Conservation (phyloP, 2,329 filamentous ascomycete genomes). For the Sporothrix humicola region DNA sequence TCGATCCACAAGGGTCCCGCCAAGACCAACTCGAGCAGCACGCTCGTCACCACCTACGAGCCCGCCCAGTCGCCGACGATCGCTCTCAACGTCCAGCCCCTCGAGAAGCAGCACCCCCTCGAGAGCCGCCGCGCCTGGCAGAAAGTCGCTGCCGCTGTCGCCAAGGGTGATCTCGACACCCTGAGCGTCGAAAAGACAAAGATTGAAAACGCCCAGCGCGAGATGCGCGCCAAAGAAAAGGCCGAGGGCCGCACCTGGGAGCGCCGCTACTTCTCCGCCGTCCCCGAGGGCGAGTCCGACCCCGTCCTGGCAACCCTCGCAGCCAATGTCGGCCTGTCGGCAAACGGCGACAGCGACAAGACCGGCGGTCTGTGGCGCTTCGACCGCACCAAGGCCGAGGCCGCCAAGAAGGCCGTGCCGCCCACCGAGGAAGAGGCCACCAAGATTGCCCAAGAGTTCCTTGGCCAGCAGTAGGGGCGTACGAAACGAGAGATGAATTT, state of each 20-base stretch:
- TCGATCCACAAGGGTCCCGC: slow-evolving; percentile 72
- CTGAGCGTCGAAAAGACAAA: slow-evolving; percentile 80
- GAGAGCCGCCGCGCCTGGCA: slow-evolving; percentile 89
- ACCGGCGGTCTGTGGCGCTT: slow-evolving; percentile 67
- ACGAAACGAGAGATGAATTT: too few species aligned
- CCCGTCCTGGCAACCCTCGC: slow-evolving; percentile 54
- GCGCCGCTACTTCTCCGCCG: slow-evolving; percentile 76
- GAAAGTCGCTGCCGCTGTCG: slow-evolving; percentile 81
- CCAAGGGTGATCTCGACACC: slow-evolving; percentile 80
- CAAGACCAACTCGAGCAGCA: slow-evolving; percentile 50
- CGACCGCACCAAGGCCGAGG: slow-evolving; percentile 53
- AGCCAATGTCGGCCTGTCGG: slow-evolving; percentile 52
- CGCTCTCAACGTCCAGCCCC: slow-evolving; percentile 70
- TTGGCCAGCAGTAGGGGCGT: slow-evolving; percentile 43
- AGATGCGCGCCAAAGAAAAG: slow-evolving; percentile 73
- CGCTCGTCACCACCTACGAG: slow-evolving; percentile 64
- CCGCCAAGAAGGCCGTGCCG: slow-evolving; percentile 46
- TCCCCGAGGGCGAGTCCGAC: slow-evolving; percentile 54
- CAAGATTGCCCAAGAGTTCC: slow-evolving; percentile 44
- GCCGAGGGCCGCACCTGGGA: slow-evolving; percentile 80
- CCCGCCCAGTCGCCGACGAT: slow-evolving; percentile 64
- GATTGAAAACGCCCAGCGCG: slow-evolving; percentile 87
- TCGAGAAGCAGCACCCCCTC: slow-evolving; percentile 82
- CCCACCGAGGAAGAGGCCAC: slow-evolving; percentile 46
- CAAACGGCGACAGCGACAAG: slow-evolving; percentile 63